Evolutionary conservation across 371 early-diverging fungal genomes (phyloP).

Genomic region (Batkoa obscura): DNA sequence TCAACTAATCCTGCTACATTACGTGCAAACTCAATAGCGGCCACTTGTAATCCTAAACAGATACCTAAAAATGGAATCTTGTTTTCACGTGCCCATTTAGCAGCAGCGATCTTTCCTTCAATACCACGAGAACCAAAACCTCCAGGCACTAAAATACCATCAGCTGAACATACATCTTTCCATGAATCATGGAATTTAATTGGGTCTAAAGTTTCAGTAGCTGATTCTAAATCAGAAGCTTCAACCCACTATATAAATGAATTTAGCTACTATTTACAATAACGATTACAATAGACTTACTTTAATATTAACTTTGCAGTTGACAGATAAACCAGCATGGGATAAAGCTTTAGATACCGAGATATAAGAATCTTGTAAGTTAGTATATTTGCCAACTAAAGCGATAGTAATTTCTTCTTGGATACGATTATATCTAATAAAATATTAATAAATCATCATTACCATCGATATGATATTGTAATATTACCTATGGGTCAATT

Average conservation of each 20-base stretch:
- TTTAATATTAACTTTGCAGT: slow-evolving; percentile 59
- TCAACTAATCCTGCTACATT: slow-evolving; percentile 72
- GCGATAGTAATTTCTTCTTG: slow-evolving; percentile 81
- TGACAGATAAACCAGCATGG: slow-evolving; percentile 73
- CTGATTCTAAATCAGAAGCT: slow-evolving; percentile 71
- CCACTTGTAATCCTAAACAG: slow-evolving; percentile 97
- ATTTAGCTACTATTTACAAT: background rate
- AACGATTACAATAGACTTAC: too few relatives aligned
- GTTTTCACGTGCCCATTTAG: slow-evolving; percentile 95
- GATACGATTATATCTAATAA: slow-evolving; percentile 47
- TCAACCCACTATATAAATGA: slow-evolving; percentile 68
- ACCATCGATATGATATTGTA: background rate
- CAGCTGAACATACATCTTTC: slow-evolving; percentile 64
- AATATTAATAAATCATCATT: background rate
- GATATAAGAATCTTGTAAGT: slow-evolving; percentile 89
- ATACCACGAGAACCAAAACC: slow-evolving; percentile 97
- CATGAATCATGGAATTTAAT: slow-evolving; percentile 88
- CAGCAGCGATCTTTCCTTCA: slow-evolving; percentile 95
- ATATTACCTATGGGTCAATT: slow-evolving; percentile 36
- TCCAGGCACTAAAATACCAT: slow-evolving; percentile 97
- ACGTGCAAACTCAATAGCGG: slow-evolving; percentile 96
- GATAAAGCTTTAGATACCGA: slow-evolving; percentile 92
- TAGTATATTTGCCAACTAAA: slow-evolving; percentile 92
- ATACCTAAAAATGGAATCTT: slow-evolving; percentile 96
- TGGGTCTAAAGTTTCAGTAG: slow-evolving; percentile 47